Conservation (phyloP, 306 rosid species). For the Cicer bijugum region DNA sequence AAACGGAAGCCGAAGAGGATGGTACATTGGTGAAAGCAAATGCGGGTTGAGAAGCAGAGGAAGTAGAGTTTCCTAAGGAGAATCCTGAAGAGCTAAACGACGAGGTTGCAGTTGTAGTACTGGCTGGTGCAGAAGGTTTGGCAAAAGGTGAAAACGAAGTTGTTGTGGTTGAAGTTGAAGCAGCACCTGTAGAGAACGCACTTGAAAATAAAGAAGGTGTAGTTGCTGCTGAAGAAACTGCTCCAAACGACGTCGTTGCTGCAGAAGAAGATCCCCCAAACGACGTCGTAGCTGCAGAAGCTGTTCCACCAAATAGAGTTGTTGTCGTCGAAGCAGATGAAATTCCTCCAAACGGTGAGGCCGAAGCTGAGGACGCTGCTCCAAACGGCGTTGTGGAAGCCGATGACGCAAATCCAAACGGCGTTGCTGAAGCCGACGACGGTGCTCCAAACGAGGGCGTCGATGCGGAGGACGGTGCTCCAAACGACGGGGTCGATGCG, state of each 20-base stretch:
- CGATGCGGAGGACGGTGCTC: slow-evolving; percentile 7
- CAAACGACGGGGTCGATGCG: slow-evolving; percentile 38
- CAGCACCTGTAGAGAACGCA: slow-evolving; percentile 45
- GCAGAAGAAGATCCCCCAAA: slow-evolving; percentile 24
- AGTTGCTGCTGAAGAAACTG: slow-evolving; percentile 47
- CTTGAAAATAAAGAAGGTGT: slow-evolving; percentile 50
- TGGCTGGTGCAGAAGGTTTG: slow-evolving; percentile 48
- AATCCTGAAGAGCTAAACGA: slow-evolving; percentile 51
- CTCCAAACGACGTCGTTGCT: slow-evolving; percentile 30
- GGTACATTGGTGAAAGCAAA: slow-evolving; percentile 53
- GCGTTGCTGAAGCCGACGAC: background rate
- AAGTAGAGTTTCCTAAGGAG: slow-evolving; percentile 55
- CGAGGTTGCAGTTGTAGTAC: slow-evolving; percentile 49
- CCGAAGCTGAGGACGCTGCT: slow-evolving; percentile 10
- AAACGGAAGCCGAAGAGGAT: slow-evolving; percentile 33
- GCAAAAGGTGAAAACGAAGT: slow-evolving; percentile 48
- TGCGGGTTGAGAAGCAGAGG: slow-evolving; percentile 62
- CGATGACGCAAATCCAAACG: background rate
- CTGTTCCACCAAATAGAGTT: slow-evolving; percentile 6
- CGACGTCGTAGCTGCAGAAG: slow-evolving; percentile 5
- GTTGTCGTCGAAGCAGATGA: background rate
- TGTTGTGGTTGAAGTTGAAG: slow-evolving; percentile 47
- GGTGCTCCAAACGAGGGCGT: slow-evolving; percentile 32
- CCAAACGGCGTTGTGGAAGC: slow-evolving; percentile 24
- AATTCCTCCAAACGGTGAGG: slow-evolving; percentile 32